These are phyloP conservation scores for Pichia sp. DNA, from an alignment of 1,139 yeast genomes.

Conservation along the genomic window DNA sequence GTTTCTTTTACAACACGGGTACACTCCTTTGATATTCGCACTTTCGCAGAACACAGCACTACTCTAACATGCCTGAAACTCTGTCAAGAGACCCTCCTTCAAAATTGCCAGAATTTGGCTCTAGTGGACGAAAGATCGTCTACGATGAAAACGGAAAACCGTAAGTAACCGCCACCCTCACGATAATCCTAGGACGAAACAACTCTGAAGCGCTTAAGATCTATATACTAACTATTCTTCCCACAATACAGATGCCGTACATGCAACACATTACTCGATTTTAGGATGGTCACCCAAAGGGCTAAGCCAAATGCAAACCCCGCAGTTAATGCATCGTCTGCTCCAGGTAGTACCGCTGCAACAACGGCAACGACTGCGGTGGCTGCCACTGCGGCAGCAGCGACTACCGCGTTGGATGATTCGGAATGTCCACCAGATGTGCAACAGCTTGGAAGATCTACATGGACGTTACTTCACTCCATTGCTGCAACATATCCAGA, in stretches of 20 bases:
- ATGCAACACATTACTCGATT: constrained; percentile 73
- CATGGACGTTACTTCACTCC: constrained; percentile 91
- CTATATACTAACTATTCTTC: too few relatives aligned
- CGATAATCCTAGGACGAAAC: too few relatives aligned
- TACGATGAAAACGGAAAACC: constrained; percentile 90
- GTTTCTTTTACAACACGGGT: too few relatives aligned
- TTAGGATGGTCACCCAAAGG: constrained; percentile 48
- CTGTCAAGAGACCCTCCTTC: constrained; percentile 12
- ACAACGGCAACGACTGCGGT: constrained; percentile 11
- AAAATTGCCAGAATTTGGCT: constrained; percentile 39
- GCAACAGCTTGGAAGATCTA: constrained; percentile 67
- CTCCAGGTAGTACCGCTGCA: constrained; percentile 13
- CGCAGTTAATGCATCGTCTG: constrained; percentile 14
- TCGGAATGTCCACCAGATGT: constrained; percentile 84
- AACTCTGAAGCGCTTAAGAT: too few relatives aligned
- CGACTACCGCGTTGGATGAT: constrained; percentile 13
- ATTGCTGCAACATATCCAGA: constrained; percentile 88
- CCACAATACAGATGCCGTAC: constrained; percentile 56
- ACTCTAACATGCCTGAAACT: too few relatives aligned
- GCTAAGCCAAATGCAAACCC: too few relatives aligned
- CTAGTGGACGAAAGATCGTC: constrained; percentile 61
- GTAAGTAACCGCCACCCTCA: too few relatives aligned
- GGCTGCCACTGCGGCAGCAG: constrained; percentile 1
- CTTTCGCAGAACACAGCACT: too few relatives aligned
- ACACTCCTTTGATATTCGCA: too few relatives aligned